These are phyloP conservation scores for Monosporozyma siamensis DNA, from an alignment of 805 yeast species.

Conservation along the genomic window DNA sequence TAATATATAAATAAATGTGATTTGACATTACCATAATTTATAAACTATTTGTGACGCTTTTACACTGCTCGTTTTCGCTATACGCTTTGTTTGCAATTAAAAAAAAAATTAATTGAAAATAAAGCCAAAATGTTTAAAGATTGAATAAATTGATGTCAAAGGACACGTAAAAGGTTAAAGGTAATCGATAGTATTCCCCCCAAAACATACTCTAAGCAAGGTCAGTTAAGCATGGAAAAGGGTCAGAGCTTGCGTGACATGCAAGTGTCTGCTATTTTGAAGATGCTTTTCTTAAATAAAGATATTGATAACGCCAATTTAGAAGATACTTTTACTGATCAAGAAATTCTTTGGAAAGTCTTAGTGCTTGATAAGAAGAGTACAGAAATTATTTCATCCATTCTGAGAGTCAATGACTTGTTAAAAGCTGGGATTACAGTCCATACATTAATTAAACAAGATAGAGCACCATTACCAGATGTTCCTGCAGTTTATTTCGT, in stretches of 20 bases:
- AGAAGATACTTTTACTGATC: constrained; percentile 46
- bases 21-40: no score
- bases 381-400: constrained; percentile 79
- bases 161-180: not conserved
- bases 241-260: constrained; percentile 32
- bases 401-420: constrained; percentile 85
- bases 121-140: no score
- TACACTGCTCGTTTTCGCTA: no score
- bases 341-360: constrained; percentile 83
- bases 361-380: constrained; percentile 73
- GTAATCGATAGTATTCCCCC: no score
- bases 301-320: constrained; percentile 44
- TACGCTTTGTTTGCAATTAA: no score
- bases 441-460: constrained; percentile 64
- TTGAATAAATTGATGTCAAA: no score
- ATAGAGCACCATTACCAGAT: constrained; percentile 79
- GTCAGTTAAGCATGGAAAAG: constrained; percentile 4
- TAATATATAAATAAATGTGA: no score
- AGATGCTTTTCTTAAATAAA: constrained; percentile 76
- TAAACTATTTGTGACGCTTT: no score
- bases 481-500: constrained; percentile 92
- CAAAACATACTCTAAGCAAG: no score
- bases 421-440: constrained; percentile 86
- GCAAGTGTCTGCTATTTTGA: constrained; percentile 47
- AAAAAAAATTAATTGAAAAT: no score